Evolutionary conservation across 192 early-diverging fungal species (phyloP), one percentile per base, ranked within the genome.

Genomic region (Spinellus fusiger): DNA sequence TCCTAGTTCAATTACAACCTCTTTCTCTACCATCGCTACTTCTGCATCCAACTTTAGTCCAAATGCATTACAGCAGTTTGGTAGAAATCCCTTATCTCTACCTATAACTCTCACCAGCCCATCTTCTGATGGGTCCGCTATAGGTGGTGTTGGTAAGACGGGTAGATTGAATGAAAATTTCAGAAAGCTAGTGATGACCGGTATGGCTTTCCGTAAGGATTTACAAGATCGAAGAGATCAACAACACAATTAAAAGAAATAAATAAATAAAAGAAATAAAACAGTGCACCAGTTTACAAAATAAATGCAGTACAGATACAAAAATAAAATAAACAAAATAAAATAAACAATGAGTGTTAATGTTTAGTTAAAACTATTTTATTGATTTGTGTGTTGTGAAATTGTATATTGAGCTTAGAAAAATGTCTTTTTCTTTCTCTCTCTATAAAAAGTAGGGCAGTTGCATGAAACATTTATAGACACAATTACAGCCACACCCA

Each of bases 181-280:
- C 53, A 54, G 66, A 51, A 74, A 74, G 35, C 27, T 74, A 6
- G 72, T 74, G 0, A 65, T 69, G 59, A 69, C 72, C 4, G 72
- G 72, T n/a, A 74, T 74, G 72, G 66, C 62, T 2, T 74, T 74
- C 38, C 12, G 72, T 33, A 68, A 68, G 32, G 72, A 69, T 44
- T 22, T 69, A 29, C 72, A 74, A 31, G 72, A 74, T 8, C 40
- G 66, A 51, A 47, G 63, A 59, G 69, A 71, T 5, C 51, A 67
- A 32, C 29, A 55, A 20, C n/a, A 64, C 25, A 56, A 40, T 56
- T 26, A 55, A 48, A 23, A 31, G 23, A 18, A 61, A 15, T 13
- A 55, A 8, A 40, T 40, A 40, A 15, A 40, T 40, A 15, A n/a
- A 10, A 2, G 38, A 15, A 10, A 40, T 1, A 40, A 40, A 40